These are phyloP conservation scores for Tremella fuciformis DNA, from an alignment of 768 basidiomycete species.

Conservation along the genomic window DNA sequence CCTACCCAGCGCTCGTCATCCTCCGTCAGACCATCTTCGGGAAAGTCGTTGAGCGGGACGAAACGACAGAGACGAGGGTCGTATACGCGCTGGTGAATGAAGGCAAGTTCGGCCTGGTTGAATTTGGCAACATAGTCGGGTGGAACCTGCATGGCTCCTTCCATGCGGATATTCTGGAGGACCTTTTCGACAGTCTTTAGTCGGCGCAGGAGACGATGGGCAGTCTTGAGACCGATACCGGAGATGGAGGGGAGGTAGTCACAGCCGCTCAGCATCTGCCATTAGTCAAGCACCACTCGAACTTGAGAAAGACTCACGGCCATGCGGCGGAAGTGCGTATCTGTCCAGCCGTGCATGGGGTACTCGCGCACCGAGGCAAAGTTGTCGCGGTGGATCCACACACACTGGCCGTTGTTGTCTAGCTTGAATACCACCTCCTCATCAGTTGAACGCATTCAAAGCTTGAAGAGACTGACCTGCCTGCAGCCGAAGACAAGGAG, in stretches of 20 bases:
- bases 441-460: neutral
- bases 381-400: constrained; percentile 51
- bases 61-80: constrained; percentile 66
- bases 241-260: constrained; percentile 71
- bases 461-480: constrained; percentile 56
- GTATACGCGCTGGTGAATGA: constrained; percentile 88
- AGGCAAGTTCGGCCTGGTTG: constrained; percentile 80
- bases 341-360: constrained; percentile 83
- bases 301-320: constrained; percentile 54
- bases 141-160: constrained; percentile 81
- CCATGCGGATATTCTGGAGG: constrained; percentile 68
- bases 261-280: constrained; percentile 52
- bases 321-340: constrained; percentile 86
- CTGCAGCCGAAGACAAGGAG: constrained; percentile 94
- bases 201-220: constrained; percentile 74
- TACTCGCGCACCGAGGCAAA: constrained; percentile 59
- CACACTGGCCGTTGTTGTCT: constrained; percentile 59
- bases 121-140: constrained; percentile 71
- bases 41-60: constrained; percentile 66
- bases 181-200: constrained; percentile 78
- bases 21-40: constrained; percentile 53
- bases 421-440: constrained; percentile 73
- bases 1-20: constrained; percentile 47
- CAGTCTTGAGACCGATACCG: constrained; percentile 91
- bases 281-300: constrained; percentile 5